phyloP scores from a whole-genome alignment of 164 flowering plant species.

The Vitis cinerea region DNA sequence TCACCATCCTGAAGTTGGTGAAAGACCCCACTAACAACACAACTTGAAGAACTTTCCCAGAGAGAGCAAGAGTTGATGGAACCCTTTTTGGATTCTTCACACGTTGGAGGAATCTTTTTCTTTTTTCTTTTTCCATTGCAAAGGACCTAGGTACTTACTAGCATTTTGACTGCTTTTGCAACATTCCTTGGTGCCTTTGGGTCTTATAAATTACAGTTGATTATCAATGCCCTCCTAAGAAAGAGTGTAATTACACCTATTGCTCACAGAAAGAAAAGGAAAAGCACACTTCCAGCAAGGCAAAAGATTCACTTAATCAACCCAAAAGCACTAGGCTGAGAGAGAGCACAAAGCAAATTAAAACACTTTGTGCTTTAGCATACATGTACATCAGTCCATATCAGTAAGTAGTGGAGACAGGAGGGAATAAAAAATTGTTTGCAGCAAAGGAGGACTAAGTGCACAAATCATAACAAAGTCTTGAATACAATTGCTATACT shows the following conservation, averaged over 20 bases:
- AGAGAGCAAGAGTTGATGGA: slow-evolving; percentile 13
- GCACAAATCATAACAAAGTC: slow-evolving; percentile 7
- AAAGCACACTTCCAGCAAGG: background rate
- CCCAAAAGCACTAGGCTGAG: too few species aligned
- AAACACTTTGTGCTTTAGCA: slow-evolving; percentile 3
- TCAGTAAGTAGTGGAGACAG: slow-evolving; percentile 6
- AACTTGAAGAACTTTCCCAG: background rate
- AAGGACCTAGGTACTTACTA: slow-evolving; percentile 18
- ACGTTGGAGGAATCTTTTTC: slow-evolving; percentile 11
- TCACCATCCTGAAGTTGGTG: slow-evolving; percentile 15
- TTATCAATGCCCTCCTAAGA: too few species aligned
- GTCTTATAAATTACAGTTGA: too few species aligned
- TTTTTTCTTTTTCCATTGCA: background rate
- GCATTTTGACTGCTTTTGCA: slow-evolving; percentile 32
- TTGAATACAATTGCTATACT: too few species aligned
- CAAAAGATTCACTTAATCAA: slow-evolving; percentile 10
- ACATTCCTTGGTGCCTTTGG: slow-evolving; percentile 8
- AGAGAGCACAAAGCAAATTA: background rate
- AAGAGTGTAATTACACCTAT: too few species aligned
- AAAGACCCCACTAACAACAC: background rate
- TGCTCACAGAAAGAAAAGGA: too few species aligned
- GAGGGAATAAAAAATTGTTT: slow-evolving; percentile 2
- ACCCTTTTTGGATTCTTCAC: slow-evolving; percentile 19
- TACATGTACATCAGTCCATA: background rate
- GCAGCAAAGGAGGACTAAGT: slow-evolving; percentile 22